Conservation (phyloP, 352 stramenopile species). For the Peronospora tabacina region DNA sequence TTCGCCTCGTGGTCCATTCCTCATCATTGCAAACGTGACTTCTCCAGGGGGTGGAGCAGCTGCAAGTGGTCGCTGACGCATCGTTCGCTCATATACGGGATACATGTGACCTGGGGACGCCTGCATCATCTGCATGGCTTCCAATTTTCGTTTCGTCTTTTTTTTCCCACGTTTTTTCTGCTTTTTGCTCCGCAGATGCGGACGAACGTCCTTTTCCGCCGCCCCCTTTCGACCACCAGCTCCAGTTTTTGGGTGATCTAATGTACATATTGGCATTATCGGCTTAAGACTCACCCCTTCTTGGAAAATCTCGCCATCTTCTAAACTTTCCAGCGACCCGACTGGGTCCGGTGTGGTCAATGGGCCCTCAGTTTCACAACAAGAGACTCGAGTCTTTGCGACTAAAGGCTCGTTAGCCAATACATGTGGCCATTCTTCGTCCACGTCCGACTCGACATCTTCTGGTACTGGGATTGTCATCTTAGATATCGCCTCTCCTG, state of each 20-base stretch:
- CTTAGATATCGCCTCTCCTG: not conserved
- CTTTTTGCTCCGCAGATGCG: slow-evolving; percentile 35
- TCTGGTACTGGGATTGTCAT: slow-evolving; percentile 9
- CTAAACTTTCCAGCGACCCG: slow-evolving; percentile 28
- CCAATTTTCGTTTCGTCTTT: slow-evolving; percentile 64
- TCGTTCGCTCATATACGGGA: slow-evolving; percentile 30
- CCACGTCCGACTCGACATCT: slow-evolving; percentile 49
- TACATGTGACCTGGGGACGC: slow-evolving; percentile 3
- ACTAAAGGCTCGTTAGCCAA: not conserved
- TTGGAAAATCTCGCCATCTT: slow-evolving; percentile 74
- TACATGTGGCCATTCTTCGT: slow-evolving; percentile 45
- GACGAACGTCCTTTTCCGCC: slow-evolving; percentile 9
- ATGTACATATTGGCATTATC: slow-evolving; percentile 27
- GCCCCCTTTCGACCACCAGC: slow-evolving; percentile 9
- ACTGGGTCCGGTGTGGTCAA: slow-evolving; percentile 3
- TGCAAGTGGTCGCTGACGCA: slow-evolving; percentile 25
- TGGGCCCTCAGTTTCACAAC: slow-evolving; percentile 4
- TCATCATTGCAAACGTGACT: slow-evolving; percentile 26
- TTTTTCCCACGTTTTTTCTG: slow-evolving; percentile 76
- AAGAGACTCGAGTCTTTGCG: slow-evolving; percentile 1
- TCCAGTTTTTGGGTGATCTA: slow-evolving; percentile 17
- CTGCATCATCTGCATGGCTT: slow-evolving; percentile 35
- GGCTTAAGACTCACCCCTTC: slow-evolving; percentile 38
- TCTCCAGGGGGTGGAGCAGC: slow-evolving; percentile 9
- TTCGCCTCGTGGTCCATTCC: slow-evolving; percentile 12